A percentile compares a stretch with the other conserved stretches of the same genome.
Evolutionary conservation across 2,329 filamentous ascomycete species (phyloP).

Genomic region (Amphichorda felina): DNA sequence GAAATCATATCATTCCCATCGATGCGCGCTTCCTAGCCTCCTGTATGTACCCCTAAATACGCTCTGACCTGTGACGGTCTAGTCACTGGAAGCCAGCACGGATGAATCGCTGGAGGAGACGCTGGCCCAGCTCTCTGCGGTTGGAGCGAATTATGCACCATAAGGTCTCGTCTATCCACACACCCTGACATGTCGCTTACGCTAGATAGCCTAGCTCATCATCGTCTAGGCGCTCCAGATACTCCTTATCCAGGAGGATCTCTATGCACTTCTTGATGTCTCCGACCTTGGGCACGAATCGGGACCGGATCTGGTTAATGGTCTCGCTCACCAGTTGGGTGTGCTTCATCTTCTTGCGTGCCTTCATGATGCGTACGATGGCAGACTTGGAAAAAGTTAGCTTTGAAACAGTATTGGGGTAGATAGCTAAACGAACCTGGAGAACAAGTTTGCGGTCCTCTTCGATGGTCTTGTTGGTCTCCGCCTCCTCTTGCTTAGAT

Average conservation of each 20-base stretch:
- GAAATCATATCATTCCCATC: too few species aligned
- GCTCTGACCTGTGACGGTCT: too few species aligned
- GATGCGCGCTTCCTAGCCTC: too few species aligned
- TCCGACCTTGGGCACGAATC: constrained; percentile 82
- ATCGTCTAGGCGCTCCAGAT: constrained; percentile 87
- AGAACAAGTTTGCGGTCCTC: constrained; percentile 94
- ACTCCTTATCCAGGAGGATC: constrained; percentile 96
- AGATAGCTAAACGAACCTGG: constrained; percentile 54
- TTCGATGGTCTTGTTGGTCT: constrained; percentile 99
- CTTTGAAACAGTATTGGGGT: not conserved
- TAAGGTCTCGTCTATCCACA: too few species aligned
- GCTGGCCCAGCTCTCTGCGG: too few species aligned
- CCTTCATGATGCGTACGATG: constrained; percentile 99
- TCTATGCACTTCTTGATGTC: constrained; percentile 99
- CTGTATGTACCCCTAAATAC: too few species aligned
- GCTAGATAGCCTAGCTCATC: constrained; percentile 93
- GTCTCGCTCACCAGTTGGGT: constrained; percentile 87
- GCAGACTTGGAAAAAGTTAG: constrained; percentile 56
- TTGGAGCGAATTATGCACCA: too few species aligned
- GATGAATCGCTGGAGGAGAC: too few species aligned
- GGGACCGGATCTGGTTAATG: constrained; percentile 85
- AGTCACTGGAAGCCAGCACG: too few species aligned
- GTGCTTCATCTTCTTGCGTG: constrained; percentile 98
- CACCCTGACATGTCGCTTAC: constrained; percentile 21
- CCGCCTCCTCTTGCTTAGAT: constrained; percentile 88